phyloP scores from a whole-genome alignment of 371 early-diverging fungal genomes.

The Apophysomyces trapeziformis region DNA sequence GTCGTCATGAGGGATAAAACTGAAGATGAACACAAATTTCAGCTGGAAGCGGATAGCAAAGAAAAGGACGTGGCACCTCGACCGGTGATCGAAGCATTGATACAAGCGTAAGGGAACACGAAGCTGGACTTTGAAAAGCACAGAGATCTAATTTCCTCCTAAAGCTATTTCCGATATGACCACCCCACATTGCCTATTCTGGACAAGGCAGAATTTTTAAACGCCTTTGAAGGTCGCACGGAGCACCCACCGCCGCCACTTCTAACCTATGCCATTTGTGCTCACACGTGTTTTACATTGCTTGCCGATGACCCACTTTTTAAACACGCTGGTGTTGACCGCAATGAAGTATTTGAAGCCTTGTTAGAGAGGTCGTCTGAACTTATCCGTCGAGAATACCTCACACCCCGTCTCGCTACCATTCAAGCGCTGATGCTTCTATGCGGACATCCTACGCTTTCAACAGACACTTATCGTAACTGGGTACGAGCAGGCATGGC shows the following conservation, averaged over 20 bases:
- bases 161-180: constrained; percentile 36
- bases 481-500: constrained; percentile 57
- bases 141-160: not conserved
- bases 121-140: not conserved
- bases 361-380: constrained; percentile 32
- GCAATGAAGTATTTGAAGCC: constrained; percentile 35
- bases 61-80: constrained; percentile 37
- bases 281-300: constrained; percentile 39
- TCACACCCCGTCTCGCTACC: constrained; percentile 39
- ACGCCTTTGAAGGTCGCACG: constrained; percentile 37
- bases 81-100: constrained; percentile 27
- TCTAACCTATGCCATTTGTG: constrained; percentile 42
- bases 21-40: constrained; percentile 30
- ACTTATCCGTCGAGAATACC: constrained; percentile 36
- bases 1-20: constrained; percentile 41
- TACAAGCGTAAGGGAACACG: constrained; percentile 24
- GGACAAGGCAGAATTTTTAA: constrained; percentile 38
- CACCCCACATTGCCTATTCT: constrained; percentile 42
- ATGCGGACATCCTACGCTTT: constrained; percentile 41
- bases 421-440: constrained; percentile 49
- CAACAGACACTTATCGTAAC: constrained; percentile 36
- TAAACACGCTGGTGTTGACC: constrained; percentile 23
- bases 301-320: constrained; percentile 33
- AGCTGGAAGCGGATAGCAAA: constrained; percentile 17
- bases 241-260: constrained; percentile 37